These are phyloP conservation scores for Podospora appendiculata DNA, from an alignment of 495 filamentous ascomycete species.

Conservation along the genomic window DNA sequence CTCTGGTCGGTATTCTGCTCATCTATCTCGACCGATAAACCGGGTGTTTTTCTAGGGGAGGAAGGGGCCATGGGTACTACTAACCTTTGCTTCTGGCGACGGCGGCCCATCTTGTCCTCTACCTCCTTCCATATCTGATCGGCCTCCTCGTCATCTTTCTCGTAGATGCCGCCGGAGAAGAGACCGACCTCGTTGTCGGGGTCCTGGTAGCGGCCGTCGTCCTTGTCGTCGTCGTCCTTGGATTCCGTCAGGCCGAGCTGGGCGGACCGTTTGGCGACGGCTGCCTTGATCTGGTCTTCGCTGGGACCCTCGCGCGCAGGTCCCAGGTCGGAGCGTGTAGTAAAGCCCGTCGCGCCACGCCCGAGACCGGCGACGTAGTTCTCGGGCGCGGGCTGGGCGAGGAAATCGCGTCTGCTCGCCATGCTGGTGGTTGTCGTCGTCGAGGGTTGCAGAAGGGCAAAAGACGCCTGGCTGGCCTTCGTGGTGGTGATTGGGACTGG, in stretches of 20 bases:
- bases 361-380: constrained; percentile 98
- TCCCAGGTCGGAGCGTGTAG: constrained; percentile 91
- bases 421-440: constrained; percentile 27
- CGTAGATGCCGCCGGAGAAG: constrained; percentile 88
- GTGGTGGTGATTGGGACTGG: too few species aligned
- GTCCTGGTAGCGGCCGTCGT: constrained; percentile 85
- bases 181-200: constrained; percentile 95
- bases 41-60: constrained; percentile 33
- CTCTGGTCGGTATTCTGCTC: constrained; percentile 80
- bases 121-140: constrained; percentile 92
- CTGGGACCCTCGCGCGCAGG: constrained; percentile 94
- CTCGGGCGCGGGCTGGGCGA: constrained; percentile 84
- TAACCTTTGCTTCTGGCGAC: constrained; percentile 84
- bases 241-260: constrained; percentile 64
- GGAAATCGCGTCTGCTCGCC: constrained; percentile 81
- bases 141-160: constrained; percentile 94
- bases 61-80: constrained; percentile 32
- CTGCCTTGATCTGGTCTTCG: constrained; percentile 97
- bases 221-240: constrained; percentile 81
- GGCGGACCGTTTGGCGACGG: constrained; percentile 83
- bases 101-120: constrained; percentile 91
- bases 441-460: too few species aligned
- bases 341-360: constrained; percentile 96
- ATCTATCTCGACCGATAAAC: constrained; percentile 66
- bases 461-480: too few species aligned